Percentiles rank a stretch among this genome's conserved stretches.
Conservation (phyloP, 129 eudicot genomes). For the Arctium minus region DNA sequence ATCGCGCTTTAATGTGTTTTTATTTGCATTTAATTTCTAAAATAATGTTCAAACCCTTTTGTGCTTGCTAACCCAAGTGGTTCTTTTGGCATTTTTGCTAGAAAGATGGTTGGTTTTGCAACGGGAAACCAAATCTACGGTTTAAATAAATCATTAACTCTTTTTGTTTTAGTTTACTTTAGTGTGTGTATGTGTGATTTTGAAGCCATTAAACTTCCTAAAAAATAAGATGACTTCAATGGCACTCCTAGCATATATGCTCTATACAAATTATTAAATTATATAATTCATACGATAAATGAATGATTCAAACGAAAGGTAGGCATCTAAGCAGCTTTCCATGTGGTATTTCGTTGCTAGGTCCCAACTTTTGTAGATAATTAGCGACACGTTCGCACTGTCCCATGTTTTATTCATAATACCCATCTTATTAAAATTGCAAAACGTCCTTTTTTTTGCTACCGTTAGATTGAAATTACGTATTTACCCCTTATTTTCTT, state of each 20-base stretch:
- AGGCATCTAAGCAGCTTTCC: not conserved
- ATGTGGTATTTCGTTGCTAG: not conserved
- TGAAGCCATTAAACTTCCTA: not conserved
- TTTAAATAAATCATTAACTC: not conserved
- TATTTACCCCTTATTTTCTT: too few relatives aligned
- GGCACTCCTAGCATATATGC: slow-evolving; percentile 24
- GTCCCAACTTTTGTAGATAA: not conserved
- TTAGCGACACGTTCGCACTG: not conserved
- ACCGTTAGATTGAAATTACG: not conserved
- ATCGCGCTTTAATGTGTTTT: not conserved
- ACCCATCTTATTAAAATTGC: not conserved
- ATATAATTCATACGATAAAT: not conserved
- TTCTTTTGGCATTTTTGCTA: not conserved
- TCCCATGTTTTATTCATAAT: not conserved
- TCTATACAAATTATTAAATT: slow-evolving; percentile 5
- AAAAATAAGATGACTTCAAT: slow-evolving; percentile 20
- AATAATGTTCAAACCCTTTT: not conserved
- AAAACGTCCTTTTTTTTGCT: not conserved
- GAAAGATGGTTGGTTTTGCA: slow-evolving; percentile 2
- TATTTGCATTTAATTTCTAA: not conserved
- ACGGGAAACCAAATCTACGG: not conserved
- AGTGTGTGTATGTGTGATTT: slow-evolving; percentile 3
- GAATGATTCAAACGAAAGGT: not conserved
- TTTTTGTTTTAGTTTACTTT: slow-evolving; percentile 8
- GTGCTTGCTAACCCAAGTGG: slow-evolving; percentile 9